phyloP scores from a whole-genome alignment of 805 yeast species.

The Starmerella roubikii region DNA sequence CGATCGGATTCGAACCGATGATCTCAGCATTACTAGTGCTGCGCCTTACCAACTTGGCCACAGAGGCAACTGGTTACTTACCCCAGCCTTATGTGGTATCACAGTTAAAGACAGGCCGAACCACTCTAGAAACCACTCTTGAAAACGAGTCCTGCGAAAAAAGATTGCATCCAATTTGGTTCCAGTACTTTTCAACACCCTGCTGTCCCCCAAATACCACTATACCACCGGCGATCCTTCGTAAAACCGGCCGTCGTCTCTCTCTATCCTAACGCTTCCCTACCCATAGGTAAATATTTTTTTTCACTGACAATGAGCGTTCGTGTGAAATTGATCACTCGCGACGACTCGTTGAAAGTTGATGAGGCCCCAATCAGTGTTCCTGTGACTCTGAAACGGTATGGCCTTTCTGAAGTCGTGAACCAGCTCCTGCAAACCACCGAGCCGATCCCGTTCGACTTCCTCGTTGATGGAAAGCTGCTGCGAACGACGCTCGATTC shows the following conservation, averaged over 20 bases:
- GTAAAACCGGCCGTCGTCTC: neutral
- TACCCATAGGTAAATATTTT: neutral
- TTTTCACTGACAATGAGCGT: conserved; percentile 11
- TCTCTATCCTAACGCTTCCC: neutral
- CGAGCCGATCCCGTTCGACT: conserved; percentile 78
- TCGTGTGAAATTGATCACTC: conserved; percentile 54
- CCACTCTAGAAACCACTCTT: too few relatives aligned
- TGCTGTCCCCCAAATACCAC: too few relatives aligned
- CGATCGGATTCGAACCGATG: conserved; percentile 68
- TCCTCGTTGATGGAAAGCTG: conserved; percentile 72
- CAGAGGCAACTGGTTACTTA: conserved; percentile 34
- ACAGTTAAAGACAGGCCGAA: too few relatives aligned
- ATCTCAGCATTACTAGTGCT: conserved; percentile 81
- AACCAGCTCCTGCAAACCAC: conserved; percentile 61
- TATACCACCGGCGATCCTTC: too few relatives aligned
- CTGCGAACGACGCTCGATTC: conserved; percentile 68
- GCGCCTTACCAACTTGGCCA: conserved; percentile 73
- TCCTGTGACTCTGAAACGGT: conserved; percentile 74
- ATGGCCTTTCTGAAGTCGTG: conserved; percentile 87
- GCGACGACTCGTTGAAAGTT: conserved; percentile 63
- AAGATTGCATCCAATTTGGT: too few relatives aligned
- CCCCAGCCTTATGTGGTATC: too few relatives aligned
- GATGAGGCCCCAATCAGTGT: conserved; percentile 74
- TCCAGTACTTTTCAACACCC: too few relatives aligned
- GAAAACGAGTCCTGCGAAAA: too few relatives aligned